Percentiles rank a stretch among this genome's conserved stretches.
Conservation (phyloP, 768 basidiomycete species). For the Mycena pura region DNA sequence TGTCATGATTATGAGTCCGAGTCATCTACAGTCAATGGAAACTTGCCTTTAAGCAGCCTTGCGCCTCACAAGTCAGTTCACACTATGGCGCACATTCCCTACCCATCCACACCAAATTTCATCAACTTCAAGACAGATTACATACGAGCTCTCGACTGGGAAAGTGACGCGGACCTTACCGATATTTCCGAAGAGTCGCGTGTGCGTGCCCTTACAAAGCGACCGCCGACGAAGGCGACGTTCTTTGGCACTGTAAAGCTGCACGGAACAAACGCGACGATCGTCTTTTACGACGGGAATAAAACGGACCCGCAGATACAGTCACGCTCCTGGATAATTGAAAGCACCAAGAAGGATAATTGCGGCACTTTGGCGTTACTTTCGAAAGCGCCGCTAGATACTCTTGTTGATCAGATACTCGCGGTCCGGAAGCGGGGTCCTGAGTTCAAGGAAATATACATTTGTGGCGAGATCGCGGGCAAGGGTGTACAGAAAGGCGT, state of each 20-base stretch:
- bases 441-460: slow-evolving; percentile 21
- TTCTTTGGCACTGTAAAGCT: slow-evolving; percentile 31
- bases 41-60: slow-evolving; percentile 1
- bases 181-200: too few species aligned
- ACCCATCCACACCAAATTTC: slow-evolving; percentile 28
- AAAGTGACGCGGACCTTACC: background rate
- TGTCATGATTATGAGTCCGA: background rate
- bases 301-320: slow-evolving; percentile 22
- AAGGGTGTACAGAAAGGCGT: slow-evolving; percentile 30
- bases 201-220: too few species aligned
- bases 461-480: slow-evolving; percentile 28
- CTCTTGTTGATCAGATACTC: slow-evolving; percentile 29
- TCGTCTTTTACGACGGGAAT: slow-evolving; percentile 22
- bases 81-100: slow-evolving; percentile 24
- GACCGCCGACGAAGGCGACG: slow-evolving; percentile 19
- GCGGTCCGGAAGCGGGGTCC: slow-evolving; percentile 7
- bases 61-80: background rate
- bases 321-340: slow-evolving; percentile 28
- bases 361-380: slow-evolving; percentile 26
- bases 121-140: slow-evolving; percentile 23
- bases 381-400: slow-evolving; percentile 22
- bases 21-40: slow-evolving; percentile 2
- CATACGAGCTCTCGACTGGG: slow-evolving; percentile 4
- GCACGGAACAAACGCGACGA: slow-evolving; percentile 29
- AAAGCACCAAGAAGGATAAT: slow-evolving; percentile 17